Percentiles rank a stretch among this genome's conserved stretches.
Conservation (phyloP, 768 basidiomycete species). For the Aureoboletus auriporus region DNA sequence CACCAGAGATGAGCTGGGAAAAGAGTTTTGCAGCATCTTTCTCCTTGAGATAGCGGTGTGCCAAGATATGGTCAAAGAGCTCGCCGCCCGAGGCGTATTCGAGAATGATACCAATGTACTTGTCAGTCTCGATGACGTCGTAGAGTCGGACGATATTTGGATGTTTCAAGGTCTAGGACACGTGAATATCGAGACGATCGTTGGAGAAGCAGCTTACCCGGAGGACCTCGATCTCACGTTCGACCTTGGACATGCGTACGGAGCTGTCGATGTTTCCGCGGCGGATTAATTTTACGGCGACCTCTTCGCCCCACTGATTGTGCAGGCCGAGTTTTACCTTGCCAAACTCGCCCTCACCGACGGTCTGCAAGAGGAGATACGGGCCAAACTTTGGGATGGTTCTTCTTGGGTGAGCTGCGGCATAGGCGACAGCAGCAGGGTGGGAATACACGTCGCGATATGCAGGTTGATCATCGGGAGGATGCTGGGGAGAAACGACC, state of each 20-base stretch:
- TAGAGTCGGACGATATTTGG: constrained; percentile 98
- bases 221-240: constrained; percentile 95
- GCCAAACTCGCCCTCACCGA: constrained; percentile 98
- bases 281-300: constrained; percentile 96
- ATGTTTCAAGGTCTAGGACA: constrained; percentile 78
- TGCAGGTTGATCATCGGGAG: constrained; percentile 40
- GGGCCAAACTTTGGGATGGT: constrained; percentile 93
- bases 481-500: constrained; percentile 49
- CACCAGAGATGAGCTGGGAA: constrained; percentile 96
- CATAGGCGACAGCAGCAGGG: constrained; percentile 81
- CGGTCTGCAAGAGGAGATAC: constrained; percentile 90
- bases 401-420: constrained; percentile 77
- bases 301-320: constrained; percentile 90
- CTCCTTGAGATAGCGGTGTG: constrained; percentile 94
- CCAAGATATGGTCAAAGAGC: constrained; percentile 97
- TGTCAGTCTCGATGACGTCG: constrained; percentile 99
- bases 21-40: constrained; percentile 93
- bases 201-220: constrained; percentile 51
- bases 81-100: constrained; percentile 99
- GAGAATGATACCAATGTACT: constrained; percentile 98
- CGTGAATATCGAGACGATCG: constrained; percentile 6
- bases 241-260: constrained; percentile 90
- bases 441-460: constrained; percentile 79
- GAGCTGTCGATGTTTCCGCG: constrained; percentile 86
- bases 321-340: constrained; percentile 99